Evolutionary conservation across 495 filamentous ascomycete species (phyloP).

Genomic region (Aspergillus sclerotioniger): DNA sequence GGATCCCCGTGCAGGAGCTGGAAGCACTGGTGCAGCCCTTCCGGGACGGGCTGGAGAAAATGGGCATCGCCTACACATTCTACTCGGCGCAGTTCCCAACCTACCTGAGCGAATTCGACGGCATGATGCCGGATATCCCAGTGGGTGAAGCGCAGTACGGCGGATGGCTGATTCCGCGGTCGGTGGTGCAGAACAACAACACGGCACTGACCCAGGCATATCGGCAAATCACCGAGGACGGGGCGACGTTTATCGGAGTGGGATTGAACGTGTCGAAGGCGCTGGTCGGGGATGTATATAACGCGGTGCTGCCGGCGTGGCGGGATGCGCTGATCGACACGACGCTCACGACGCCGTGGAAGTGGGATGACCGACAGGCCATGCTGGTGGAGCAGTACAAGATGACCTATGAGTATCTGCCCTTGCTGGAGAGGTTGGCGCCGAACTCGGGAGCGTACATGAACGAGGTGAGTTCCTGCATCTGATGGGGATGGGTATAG

Average conservation of each 20-base stretch:
- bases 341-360: constrained; percentile 37
- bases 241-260: constrained; percentile 44
- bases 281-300: constrained; percentile 46
- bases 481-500: constrained; percentile 1
- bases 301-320: constrained; percentile 59
- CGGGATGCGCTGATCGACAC: constrained; percentile 48
- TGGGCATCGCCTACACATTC: constrained; percentile 27
- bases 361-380: constrained; percentile 34
- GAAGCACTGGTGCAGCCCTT: constrained; percentile 27
- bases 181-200: constrained; percentile 48
- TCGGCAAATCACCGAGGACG: constrained; percentile 40
- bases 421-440: constrained; percentile 37
- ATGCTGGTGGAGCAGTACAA: constrained; percentile 35
- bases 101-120: constrained; percentile 46
- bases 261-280: constrained; percentile 36
- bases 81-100: constrained; percentile 31
- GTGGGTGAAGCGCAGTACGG: constrained; percentile 51
- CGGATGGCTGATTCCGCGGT: constrained; percentile 53
- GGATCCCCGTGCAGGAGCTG: constrained; percentile 26
- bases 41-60: constrained; percentile 18
- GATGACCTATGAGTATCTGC: constrained; percentile 40
- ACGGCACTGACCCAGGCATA: constrained; percentile 39
- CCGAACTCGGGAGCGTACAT: constrained; percentile 37
- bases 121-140: constrained; percentile 30
- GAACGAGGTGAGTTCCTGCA: constrained; percentile 26